These are phyloP conservation scores for Vanrija pseudolonga DNA, from an alignment of 1,284 basidiomycete species.

Conservation along the genomic window DNA sequence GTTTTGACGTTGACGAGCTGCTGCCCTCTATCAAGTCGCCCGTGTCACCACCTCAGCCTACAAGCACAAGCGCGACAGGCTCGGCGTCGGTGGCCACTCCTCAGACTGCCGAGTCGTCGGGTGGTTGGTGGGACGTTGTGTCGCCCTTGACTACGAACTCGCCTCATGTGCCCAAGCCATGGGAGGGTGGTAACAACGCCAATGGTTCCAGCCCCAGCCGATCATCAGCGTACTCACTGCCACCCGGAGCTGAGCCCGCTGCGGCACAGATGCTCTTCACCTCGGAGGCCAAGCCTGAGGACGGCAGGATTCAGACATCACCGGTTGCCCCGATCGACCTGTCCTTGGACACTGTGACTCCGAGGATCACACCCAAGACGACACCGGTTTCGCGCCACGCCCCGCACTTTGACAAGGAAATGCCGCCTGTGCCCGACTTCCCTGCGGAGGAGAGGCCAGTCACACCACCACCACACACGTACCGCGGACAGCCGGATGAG, in stretches of 20 bases:
- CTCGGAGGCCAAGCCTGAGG: not conserved
- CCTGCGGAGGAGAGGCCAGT: constrained; percentile 1
- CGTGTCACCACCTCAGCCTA: not conserved
- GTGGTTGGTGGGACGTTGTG: constrained; percentile 15
- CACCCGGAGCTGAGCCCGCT: constrained; percentile 32
- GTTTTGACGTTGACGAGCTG: not conserved
- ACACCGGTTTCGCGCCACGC: constrained; percentile 1
- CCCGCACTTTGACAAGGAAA: constrained; percentile 8
- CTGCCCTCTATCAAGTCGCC: not conserved
- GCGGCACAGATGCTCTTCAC: not conserved
- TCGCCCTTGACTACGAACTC: not conserved
- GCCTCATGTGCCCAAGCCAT: not conserved
- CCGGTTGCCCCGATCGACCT: not conserved
- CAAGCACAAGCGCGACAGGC: not conserved
- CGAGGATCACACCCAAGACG: too few species aligned
- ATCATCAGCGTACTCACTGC: not conserved
- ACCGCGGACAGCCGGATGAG: not conserved
- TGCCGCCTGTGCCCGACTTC: constrained; percentile 1
- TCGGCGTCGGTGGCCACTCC: too few species aligned
- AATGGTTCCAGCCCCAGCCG: not conserved
- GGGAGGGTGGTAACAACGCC: not conserved
- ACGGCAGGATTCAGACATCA: not conserved
- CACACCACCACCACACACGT: not conserved
- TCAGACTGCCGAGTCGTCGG: not conserved
- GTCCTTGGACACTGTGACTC: too few species aligned